Base-by-base conservation (phyloP, 352 stramenopile species). In the Blastocystis sp. region DNA sequence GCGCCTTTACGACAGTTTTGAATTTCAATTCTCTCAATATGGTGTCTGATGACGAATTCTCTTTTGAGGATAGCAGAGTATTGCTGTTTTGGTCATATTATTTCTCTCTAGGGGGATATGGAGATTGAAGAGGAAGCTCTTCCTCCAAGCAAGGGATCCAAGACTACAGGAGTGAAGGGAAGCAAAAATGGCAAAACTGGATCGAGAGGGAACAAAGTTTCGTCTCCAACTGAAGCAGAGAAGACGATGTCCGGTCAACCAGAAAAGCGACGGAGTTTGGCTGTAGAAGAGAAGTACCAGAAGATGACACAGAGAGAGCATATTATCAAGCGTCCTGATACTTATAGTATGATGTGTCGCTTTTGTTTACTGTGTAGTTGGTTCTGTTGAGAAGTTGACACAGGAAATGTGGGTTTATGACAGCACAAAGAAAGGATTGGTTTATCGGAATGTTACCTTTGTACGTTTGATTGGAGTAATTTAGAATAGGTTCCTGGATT, bases 251-350 rank as follows among this genome's bases (percentile, higher is more conserved):
- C 27, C 54, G 6, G 3, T 61, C 54, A n/a, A 32, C 54, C 54
- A 16, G 54, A n/a, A n/a, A 81, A 58, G 32, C 19, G 71, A 39
- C 29, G 51, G 29, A 81, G 71, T 42, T 46, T 81, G 11, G 51
- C 71, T 32, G 77, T 87, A 21, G 77, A 87, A 56, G 77, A 87
- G 56, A 96, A 95, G 81, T 97, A 97, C 88, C 92, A 96, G 88
- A 97, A 97, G 88, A 98, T 98, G 90, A 97, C 95, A 74, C 96
- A 96, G 88, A 88, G 98, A 32, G 94, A 98, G 90, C 96, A 99
- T 91, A 97, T 99, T 83, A 89, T 99, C 69, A 92, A 97, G 69
- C 94, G 95, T 81, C 95, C 96, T 1, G 95, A 98, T 88, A 98
- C 96, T 59, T 99, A 99, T 88, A 90, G 77, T 87, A 56, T 90